These are phyloP conservation scores for Quercus suber DNA, from an alignment of 306 rosid species.

Conservation along the genomic window DNA sequence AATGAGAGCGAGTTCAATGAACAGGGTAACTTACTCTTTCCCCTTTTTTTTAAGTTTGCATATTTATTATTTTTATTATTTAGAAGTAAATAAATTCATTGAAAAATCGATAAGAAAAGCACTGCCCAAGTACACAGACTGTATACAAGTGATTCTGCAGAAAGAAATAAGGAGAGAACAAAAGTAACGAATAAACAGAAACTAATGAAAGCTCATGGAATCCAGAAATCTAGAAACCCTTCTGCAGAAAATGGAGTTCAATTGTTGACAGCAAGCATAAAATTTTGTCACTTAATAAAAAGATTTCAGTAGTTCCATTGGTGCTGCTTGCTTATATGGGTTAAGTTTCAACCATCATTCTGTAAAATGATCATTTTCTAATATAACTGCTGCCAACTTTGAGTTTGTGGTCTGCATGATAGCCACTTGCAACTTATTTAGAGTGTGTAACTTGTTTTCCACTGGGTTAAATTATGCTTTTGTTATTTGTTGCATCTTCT, in stretches of 20 bases:
- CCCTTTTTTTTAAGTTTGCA: slow-evolving; percentile 10
- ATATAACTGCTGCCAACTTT: background rate
- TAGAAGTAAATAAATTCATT: too few relatives aligned
- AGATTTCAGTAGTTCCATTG: background rate
- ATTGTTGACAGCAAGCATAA: too few relatives aligned
- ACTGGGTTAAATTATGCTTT: background rate
- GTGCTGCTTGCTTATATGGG: background rate
- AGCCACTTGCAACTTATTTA: background rate
- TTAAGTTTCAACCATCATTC: background rate
- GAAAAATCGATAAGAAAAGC: too few relatives aligned
- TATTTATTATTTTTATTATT: background rate
- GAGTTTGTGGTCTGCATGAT: background rate
- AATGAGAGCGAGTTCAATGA: slow-evolving; percentile 81
- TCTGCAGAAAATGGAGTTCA: too few relatives aligned
- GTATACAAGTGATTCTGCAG: too few relatives aligned
- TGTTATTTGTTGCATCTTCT: background rate
- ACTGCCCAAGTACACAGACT: too few relatives aligned
- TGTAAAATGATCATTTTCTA: background rate
- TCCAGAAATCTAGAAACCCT: too few relatives aligned
- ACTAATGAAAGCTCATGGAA: too few relatives aligned
- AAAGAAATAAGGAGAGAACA: too few relatives aligned
- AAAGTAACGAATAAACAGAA: too few relatives aligned
- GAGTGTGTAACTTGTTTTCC: background rate
- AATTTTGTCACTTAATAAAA: too few relatives aligned
- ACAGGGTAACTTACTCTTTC: slow-evolving; percentile 59